Evolutionary conservation across 257 asterid genomes (phyloP).

Genomic region (Prunella vulgaris): DNA sequence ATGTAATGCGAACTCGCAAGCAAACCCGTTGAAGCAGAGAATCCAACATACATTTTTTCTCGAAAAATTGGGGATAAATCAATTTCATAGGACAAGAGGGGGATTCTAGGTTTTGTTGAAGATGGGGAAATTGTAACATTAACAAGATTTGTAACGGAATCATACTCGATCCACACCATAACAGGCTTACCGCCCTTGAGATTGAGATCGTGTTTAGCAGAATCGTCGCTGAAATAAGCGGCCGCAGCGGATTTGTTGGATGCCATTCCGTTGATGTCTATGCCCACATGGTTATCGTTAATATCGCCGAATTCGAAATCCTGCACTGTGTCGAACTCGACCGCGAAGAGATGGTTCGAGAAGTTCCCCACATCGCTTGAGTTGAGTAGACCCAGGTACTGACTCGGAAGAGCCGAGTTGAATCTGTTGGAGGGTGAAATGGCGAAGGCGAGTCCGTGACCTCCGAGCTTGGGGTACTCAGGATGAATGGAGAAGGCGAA

Average conservation of each 20-base stretch:
- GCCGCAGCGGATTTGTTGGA: constrained; percentile 46
- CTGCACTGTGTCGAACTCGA: constrained; percentile 73
- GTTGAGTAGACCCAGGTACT: constrained; percentile 63
- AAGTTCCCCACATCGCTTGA: constrained; percentile 38
- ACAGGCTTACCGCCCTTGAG: constrained; percentile 46
- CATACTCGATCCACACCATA: constrained; percentile 65
- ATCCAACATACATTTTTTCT: constrained; percentile 60
- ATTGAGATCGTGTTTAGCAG: constrained; percentile 30
- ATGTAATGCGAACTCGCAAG: constrained; percentile 60
- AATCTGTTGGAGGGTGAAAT: constrained; percentile 35
- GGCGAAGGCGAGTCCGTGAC: constrained; percentile 68
- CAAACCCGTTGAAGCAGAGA: constrained; percentile 71
- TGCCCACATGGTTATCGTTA: constrained; percentile 54
- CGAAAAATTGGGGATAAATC: constrained; percentile 44
- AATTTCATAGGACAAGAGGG: constrained; percentile 37
- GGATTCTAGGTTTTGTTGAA: constrained; percentile 39
- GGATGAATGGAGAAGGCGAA: constrained; percentile 58
- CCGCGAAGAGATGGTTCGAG: constrained; percentile 58
- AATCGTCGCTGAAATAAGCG: constrained; percentile 34
- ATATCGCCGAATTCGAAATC: constrained; percentile 57
- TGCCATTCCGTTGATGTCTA: constrained; percentile 46
- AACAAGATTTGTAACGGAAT: constrained; percentile 28
- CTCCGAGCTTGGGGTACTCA: constrained; percentile 62
- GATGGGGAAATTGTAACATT: constrained; percentile 50
- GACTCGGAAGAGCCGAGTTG: constrained; percentile 46